These are phyloP conservation scores for Phytophthora aleatoria DNA, from an alignment of 352 stramenopile species.

Conservation along the genomic window DNA sequence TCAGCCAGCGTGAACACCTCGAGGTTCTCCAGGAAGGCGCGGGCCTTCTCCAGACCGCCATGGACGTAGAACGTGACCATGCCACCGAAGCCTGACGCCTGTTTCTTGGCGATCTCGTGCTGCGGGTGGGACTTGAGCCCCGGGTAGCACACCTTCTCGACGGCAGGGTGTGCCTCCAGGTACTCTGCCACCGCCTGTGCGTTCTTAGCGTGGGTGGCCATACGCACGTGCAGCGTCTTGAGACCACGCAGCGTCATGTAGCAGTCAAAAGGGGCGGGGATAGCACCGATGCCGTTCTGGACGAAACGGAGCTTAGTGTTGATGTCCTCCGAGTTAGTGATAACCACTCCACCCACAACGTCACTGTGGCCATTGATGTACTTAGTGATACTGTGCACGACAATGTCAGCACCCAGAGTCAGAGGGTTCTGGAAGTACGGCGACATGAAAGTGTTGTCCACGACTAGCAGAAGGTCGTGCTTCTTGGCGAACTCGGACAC, in stretches of 20 bases:
- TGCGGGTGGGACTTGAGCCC: slow-evolving; percentile 89
- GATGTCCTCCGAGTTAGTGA: slow-evolving; percentile 93
- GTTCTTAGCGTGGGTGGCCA: slow-evolving; percentile 95
- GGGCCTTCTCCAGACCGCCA: slow-evolving; percentile 77
- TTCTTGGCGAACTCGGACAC: slow-evolving; percentile 91
- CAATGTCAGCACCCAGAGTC: slow-evolving; percentile 91
- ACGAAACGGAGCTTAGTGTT: slow-evolving; percentile 95
- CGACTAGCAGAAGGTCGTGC: slow-evolving; percentile 88
- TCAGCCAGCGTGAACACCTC: slow-evolving; percentile 94
- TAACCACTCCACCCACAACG: slow-evolving; percentile 91
- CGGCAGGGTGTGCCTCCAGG: slow-evolving; percentile 86
- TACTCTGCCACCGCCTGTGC: slow-evolving; percentile 91
- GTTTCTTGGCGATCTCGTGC: slow-evolving; percentile 88
- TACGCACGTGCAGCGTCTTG: slow-evolving; percentile 95
- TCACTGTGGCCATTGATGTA: slow-evolving; percentile 97
- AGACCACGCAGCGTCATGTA: slow-evolving; percentile 95
- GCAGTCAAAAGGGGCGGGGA: slow-evolving; percentile 92
- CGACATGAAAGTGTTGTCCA: slow-evolving; percentile 95
- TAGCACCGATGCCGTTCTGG: slow-evolving; percentile 92
- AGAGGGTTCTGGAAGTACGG: slow-evolving; percentile 94
- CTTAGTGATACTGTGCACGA: slow-evolving; percentile 95
- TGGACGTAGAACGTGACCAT: slow-evolving; percentile 96
- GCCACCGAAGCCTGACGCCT: slow-evolving; percentile 72
- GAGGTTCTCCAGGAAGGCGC: slow-evolving; percentile 93
- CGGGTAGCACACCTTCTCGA: slow-evolving; percentile 94